Evolutionary conservation across 306 rosid species (phyloP).

Genomic region (Prunus mira): DNA sequence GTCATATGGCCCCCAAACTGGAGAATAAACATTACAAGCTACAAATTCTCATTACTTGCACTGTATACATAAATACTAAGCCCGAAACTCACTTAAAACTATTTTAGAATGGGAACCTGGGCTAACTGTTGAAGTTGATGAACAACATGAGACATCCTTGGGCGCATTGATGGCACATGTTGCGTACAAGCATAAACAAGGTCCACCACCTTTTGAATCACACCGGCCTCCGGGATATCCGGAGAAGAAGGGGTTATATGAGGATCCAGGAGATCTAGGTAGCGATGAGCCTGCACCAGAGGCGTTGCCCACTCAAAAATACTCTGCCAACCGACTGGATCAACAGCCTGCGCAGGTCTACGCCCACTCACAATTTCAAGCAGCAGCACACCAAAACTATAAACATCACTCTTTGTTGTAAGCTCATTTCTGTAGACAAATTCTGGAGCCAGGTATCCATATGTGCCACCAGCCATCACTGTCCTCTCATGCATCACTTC

Average conservation of each 20-base stretch:
- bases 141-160: constrained; percentile 97
- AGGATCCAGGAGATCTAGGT: constrained; percentile 91
- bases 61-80: neutral
- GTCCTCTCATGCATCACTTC: constrained; percentile 96
- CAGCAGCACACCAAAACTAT: constrained; percentile 87
- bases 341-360: constrained; percentile 94
- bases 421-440: constrained; percentile 91
- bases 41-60: neutral
- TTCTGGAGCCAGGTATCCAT: constrained; percentile 96
- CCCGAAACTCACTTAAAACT: constrained; percentile 6
- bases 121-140: constrained; percentile 88
- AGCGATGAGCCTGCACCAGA: constrained; percentile 85
- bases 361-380: constrained; percentile 95
- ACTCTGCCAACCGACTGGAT: constrained; percentile 97
- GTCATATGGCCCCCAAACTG: neutral
- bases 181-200: constrained; percentile 98
- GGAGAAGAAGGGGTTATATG: constrained; percentile 58
- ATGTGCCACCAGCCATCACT: constrained; percentile 96
- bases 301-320: constrained; percentile 98
- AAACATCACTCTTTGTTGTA: constrained; percentile 91
- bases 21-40: neutral
- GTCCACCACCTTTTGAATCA: constrained; percentile 88
- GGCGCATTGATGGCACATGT: constrained; percentile 97
- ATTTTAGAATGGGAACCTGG: constrained; percentile 47
- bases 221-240: constrained; percentile 64